These are phyloP conservation scores for Penicillium canescens DNA, from an alignment of 495 filamentous ascomycete species.

Conservation along the genomic window DNA sequence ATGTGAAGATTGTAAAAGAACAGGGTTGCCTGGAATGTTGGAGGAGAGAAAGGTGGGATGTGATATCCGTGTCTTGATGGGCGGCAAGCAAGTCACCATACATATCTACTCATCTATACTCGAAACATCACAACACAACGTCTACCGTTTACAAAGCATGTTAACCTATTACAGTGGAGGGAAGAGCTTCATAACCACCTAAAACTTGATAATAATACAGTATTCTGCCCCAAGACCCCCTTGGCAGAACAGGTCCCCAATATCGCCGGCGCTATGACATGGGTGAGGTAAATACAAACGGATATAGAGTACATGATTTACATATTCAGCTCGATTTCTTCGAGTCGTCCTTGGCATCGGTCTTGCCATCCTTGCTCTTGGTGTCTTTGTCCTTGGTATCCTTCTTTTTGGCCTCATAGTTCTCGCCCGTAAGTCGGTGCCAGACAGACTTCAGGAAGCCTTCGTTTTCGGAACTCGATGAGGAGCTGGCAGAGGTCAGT, in stretches of 20 bases:
- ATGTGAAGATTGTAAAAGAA: conserved; percentile 5
- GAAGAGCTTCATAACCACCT: conserved; percentile 28
- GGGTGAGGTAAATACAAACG: conserved; percentile 34
- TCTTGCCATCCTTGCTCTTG: conserved; percentile 28
- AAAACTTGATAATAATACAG: conserved; percentile 26
- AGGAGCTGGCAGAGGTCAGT: conserved; percentile 15
- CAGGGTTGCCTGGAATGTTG: conserved; percentile 2
- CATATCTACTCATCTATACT: too few species aligned
- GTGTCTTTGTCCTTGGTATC: conserved; percentile 28
- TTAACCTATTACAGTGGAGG: conserved; percentile 8
- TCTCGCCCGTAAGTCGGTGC: conserved; percentile 82
- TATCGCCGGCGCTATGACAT: conserved; percentile 51
- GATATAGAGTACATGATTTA: conserved; percentile 30
- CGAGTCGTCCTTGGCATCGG: conserved; percentile 42
- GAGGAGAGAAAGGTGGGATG: conserved; percentile 19
- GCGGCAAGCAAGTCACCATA: conserved; percentile 17
- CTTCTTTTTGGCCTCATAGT: conserved; percentile 44
- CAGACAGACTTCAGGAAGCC: conserved; percentile 87
- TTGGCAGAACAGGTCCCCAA: conserved; percentile 25
- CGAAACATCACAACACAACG: neutral
- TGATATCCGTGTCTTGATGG: conserved; percentile 19
- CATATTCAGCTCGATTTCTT: conserved; percentile 54
- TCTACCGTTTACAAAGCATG: neutral
- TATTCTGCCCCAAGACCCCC: conserved; percentile 13
- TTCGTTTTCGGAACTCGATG: conserved; percentile 53